phyloP scores from a whole-genome alignment of 2,329 filamentous ascomycete genomes.

The Sporothrix inflata region DNA sequence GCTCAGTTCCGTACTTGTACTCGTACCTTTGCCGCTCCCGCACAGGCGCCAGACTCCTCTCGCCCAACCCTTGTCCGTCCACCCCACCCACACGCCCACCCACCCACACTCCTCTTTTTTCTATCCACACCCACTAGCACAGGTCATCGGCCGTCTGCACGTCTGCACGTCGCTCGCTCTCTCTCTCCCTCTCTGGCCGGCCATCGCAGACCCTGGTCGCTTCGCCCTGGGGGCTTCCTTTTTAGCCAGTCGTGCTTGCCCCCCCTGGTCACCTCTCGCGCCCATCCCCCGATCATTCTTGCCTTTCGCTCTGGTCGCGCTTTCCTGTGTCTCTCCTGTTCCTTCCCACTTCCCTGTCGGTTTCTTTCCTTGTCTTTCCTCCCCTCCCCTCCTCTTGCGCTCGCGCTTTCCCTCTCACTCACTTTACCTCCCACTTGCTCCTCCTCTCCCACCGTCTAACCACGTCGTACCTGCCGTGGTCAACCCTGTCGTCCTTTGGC shows the following conservation, averaged over 20 bases:
- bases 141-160: slow-evolving; percentile 26
- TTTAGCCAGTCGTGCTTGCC: slow-evolving; percentile 34
- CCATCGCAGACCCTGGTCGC: slow-evolving; percentile 30
- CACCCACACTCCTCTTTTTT: slow-evolving; percentile 24
- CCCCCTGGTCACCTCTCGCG: slow-evolving; percentile 29
- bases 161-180: slow-evolving; percentile 14
- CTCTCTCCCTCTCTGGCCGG: slow-evolving; percentile 19
- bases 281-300: slow-evolving; percentile 21
- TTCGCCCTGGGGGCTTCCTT: slow-evolving; percentile 31
- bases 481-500: slow-evolving; percentile 20
- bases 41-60: slow-evolving; percentile 28
- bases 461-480: slow-evolving; percentile 25
- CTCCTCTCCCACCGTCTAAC: background rate
- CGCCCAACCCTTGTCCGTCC: slow-evolving; percentile 25
- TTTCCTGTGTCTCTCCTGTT: slow-evolving; percentile 24
- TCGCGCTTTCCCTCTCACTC: slow-evolving; percentile 5
- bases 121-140: slow-evolving; percentile 25
- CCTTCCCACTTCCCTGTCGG: slow-evolving; percentile 21
- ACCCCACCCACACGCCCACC: slow-evolving; percentile 28
- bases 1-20: background rate
- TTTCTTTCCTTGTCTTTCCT: slow-evolving; percentile 41
- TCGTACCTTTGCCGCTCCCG: slow-evolving; percentile 29
- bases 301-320: slow-evolving; percentile 24
- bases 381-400: slow-evolving; percentile 39
- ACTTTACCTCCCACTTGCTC: background rate